phyloP scores from a whole-genome alignment of 768 basidiomycete genomes.

The Tylopilus vinaceipallidus region DNA sequence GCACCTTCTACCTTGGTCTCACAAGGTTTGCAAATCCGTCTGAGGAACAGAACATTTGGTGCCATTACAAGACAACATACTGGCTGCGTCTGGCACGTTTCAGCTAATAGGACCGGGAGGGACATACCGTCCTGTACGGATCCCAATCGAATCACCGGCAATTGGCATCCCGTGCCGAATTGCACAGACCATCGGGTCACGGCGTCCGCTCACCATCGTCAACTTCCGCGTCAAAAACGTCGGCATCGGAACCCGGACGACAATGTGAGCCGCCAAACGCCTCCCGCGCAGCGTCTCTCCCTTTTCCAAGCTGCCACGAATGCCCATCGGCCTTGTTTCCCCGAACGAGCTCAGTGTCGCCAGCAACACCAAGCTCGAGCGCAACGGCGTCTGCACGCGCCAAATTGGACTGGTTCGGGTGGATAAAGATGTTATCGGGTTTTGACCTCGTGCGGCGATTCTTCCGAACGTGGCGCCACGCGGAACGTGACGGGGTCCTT shows the following conservation, averaged over 20 bases:
- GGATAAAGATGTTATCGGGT: constrained; percentile 59
- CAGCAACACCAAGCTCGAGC: constrained; percentile 48
- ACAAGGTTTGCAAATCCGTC: no score
- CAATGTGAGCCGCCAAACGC: constrained; percentile 33
- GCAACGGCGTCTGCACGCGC: constrained; percentile 67
- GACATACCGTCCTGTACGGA: not conserved
- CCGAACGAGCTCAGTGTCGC: constrained; percentile 48
- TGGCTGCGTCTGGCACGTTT: no score
- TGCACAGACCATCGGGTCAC: not conserved
- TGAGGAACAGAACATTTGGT: no score
- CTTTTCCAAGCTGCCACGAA: constrained; percentile 52
- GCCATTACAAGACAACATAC: no score
- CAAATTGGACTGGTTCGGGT: constrained; percentile 59
- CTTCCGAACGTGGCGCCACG: constrained; percentile 7
- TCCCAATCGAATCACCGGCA: not conserved
- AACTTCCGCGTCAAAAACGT: constrained; percentile 10
- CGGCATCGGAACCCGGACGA: constrained; percentile 5
- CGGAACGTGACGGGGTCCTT: not conserved
- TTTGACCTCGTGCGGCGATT: constrained; percentile 50
- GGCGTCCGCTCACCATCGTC: constrained; percentile 9
- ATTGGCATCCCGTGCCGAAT: not conserved
- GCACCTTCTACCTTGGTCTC: no score
- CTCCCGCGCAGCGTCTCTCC: constrained; percentile 48
- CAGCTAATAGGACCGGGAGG: no score
- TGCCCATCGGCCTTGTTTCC: constrained; percentile 38